Conservation (phyloP, 2,329 filamentous ascomycete genomes). For the Botrytis elliptica region DNA sequence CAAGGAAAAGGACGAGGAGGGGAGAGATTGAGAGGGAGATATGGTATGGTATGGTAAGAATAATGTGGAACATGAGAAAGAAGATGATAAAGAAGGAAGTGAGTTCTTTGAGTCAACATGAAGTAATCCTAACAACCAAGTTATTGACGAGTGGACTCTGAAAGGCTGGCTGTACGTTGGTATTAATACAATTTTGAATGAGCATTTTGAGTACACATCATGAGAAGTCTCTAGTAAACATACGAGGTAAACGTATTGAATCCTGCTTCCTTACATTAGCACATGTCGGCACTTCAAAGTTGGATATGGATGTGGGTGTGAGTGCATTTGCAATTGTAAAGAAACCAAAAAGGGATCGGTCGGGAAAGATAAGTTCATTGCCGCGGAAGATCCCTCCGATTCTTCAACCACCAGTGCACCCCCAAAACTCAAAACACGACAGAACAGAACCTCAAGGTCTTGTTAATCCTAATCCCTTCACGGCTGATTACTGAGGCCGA, state of each 20-base stretch:
- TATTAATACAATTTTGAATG: background rate
- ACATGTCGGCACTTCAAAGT: background rate
- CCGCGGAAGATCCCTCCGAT: background rate
- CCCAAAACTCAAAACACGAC: conserved; percentile 3
- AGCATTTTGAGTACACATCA: background rate
- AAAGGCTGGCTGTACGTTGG: background rate
- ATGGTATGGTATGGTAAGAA: too few species aligned
- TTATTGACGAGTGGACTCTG: background rate
- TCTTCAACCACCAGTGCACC: background rate
- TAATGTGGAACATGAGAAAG: background rate
- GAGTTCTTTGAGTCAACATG: background rate
- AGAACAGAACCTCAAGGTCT: background rate
- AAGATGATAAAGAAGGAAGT: background rate
- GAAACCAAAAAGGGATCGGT: background rate
- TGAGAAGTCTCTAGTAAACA: background rate
- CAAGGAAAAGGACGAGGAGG: background rate
- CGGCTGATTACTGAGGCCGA: too few species aligned
- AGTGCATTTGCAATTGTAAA: background rate
- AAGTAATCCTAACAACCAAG: background rate
- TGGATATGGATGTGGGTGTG: background rate
- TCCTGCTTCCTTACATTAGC: background rate
- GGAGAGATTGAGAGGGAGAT: too few species aligned
- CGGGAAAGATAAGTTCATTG: background rate
- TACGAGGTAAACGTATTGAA: background rate
- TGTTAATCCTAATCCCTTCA: background rate